phyloP scores from a whole-genome alignment of 495 filamentous ascomycete species.

The Daldinia bambusicola region DNA sequence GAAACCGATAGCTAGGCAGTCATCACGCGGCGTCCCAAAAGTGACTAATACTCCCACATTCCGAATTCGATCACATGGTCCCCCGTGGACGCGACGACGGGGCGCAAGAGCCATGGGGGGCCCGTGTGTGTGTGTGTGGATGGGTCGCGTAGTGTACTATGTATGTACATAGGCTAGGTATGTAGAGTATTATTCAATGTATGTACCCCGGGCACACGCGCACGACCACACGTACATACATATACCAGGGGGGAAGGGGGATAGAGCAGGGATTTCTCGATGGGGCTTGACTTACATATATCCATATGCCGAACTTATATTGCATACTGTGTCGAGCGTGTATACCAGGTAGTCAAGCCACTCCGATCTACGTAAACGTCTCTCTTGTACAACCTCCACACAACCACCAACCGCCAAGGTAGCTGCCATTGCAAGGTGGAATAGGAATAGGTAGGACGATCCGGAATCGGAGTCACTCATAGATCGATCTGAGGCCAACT shows the following conservation, averaged over 20 bases:
- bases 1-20: slow-evolving; percentile 23
- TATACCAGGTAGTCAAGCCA: background rate
- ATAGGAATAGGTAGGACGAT: background rate
- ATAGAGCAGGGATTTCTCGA: slow-evolving; percentile 1
- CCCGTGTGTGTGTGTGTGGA: slow-evolving; percentile 19
- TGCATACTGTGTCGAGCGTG: background rate
- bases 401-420: background rate
- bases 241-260: slow-evolving; percentile 2
- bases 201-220: slow-evolving; percentile 26
- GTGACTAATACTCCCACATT: slow-evolving; percentile 34
- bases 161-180: too few relatives aligned
- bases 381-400: background rate
- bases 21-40: slow-evolving; percentile 32
- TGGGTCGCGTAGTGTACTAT: slow-evolving; percentile 10
- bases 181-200: background rate
- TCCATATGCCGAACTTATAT: slow-evolving; percentile 1
- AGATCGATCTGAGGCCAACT: background rate
- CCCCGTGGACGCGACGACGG: slow-evolving; percentile 36
- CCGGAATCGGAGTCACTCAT: background rate
- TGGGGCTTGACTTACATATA: background rate
- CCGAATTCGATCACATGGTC: slow-evolving; percentile 41
- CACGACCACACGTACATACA: slow-evolving; percentile 8
- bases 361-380: background rate
- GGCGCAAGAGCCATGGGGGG: slow-evolving; percentile 34
- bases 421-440: background rate